Base-by-base conservation (phyloP, 257 asterid species). In the Ligustrum vulgare region DNA sequence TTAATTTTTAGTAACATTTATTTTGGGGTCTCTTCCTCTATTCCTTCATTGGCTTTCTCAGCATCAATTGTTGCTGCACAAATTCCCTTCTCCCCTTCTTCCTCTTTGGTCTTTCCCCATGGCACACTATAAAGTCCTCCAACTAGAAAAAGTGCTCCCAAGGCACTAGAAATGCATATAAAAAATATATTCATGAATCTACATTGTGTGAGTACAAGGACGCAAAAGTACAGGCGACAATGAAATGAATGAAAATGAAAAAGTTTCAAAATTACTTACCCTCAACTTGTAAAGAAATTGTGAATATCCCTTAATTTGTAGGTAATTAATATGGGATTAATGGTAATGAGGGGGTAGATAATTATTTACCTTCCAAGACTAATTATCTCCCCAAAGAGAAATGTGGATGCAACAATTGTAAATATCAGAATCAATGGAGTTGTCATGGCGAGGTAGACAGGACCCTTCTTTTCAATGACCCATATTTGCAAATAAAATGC, bases 391-490 rank as follows among this genome's bases (percentile, higher is more conserved):
- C 96, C 97, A 5, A 90, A 82, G 67, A 93, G 62, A 71, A 91
- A 71, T 9, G 91, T 86, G 0, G 98, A 93, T 1, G 87, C 51
- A 13, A 80, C 37, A 76, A 89, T 88, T 20, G 97, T 93, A 37
- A 93, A 77, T 34, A 89, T 23, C n/a, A 87, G 47, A 68, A 86
- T 79, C 12, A 90, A 79, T 15, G 98, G 98, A 36, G 93, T 90
- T 35, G 94, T 87, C 84, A 84, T 86, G 43, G 96, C 93, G 58
- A 93, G 73, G 74, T 79, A 93, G 8, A 93, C 95, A 4, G 97
- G 97, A 2, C 98, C 98, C 80, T 86, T 93, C 89, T 89, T 91
- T 83, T 93, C 96, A 56, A 93, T 56, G 8, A 93, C 93, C 95
- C 94, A 91, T 41, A 96, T 77, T 90, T 93, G 98, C 22, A 93